Base-by-base conservation (phyloP, 1,284 basidiomycete genomes). In the Ganoderma lucidum region DNA sequence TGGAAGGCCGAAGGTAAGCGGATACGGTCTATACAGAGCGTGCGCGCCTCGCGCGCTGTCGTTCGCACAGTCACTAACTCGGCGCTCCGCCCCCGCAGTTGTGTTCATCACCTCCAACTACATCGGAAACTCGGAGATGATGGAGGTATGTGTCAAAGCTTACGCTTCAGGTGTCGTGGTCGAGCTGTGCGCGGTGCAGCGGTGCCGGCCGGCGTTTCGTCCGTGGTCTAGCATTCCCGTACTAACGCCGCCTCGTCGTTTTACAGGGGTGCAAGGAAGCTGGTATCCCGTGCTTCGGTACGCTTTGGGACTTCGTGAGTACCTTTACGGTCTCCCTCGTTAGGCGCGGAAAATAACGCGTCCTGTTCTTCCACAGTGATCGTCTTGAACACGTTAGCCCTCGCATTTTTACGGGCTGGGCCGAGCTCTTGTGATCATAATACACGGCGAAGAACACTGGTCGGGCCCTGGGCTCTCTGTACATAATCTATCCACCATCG, bases 71-170 rank as follows among this genome's bases (percentile, higher is more conserved):
- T 9, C 48, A 41, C 64, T 71, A 51, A 71, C 42, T 28, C n/a
- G 32, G 58, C 63, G 67, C 58, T 3, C 64, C 45, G 14, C 37
- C 35, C 42, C 61, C 53, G 56, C 73, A 91, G 91, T 93, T 62
- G 89, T 93, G 19, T 92, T 93, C 79, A 92, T 93, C 78, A 93
- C 91, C 19, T 93, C 91, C 23, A 93, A 93, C 79, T 90, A 86
- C 75, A 83, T 86, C 45, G 92, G 92, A 48, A 93, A 93, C 79
- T 82, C 84, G 6, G 91, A 93, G 78, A 90, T 93, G 73, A 92
- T 91, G 86, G 82, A 90, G 76, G 78, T 80, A 63, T 63, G 78
- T 74, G 15, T 14, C 59, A 30, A 30, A 12, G 41, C 23, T n/a
- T 55, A 58, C 14, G 56, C 15, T 19, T 30, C 60, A 58, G 17